Evolutionary conservation across 306 rosid species (phyloP), one percentile per base, ranked within the genome.

Genomic region (Cucumis cinereus): DNA sequence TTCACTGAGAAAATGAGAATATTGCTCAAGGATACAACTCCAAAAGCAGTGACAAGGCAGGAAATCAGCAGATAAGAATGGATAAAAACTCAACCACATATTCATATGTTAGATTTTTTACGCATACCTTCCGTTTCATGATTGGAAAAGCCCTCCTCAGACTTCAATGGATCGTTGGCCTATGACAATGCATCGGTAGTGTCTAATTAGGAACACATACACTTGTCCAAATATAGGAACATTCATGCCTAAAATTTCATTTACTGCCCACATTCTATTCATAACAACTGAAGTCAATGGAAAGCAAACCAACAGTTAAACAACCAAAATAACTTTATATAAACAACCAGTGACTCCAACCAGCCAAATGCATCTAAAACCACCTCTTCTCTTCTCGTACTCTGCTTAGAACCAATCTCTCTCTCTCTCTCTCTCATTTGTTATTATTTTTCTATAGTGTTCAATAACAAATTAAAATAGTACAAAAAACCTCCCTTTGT

Each of bases 81-180:
- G 41, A 26, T 40, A 47, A 62, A 13, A 76, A 52, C 10, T 2
- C 43, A 38, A 62, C 56, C 64, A 24, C 3, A 56, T 40, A 26
- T n/a, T 76, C 20, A 38, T 6, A 49, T 33, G 22, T 45, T 11
- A 38, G 26, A 36, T 50, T 11, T 28, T 63, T 6, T 41, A 69
- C 50, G 47, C 68, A 77, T 77, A 80, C 59, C 59, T 56, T 57
- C 40, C 52, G 62, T 85, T 90, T 84, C 85, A 54, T 82, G 69
- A 38, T 74, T 77, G 72, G 54, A 4, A 70, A 74, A 79, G 23
- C 45, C 55, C 74, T 71, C 50, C 15, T 64, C 54, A 61, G 84
- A 85, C 75, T 83, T 86, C 16, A 88, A 77, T 16, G 80, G 79
- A 62, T 73, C 88, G 63, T 49, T 73, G 49, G 82, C 75, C 92